Conservation (phyloP, 1,284 basidiomycete genomes). For the Austropuccinia psidii region DNA sequence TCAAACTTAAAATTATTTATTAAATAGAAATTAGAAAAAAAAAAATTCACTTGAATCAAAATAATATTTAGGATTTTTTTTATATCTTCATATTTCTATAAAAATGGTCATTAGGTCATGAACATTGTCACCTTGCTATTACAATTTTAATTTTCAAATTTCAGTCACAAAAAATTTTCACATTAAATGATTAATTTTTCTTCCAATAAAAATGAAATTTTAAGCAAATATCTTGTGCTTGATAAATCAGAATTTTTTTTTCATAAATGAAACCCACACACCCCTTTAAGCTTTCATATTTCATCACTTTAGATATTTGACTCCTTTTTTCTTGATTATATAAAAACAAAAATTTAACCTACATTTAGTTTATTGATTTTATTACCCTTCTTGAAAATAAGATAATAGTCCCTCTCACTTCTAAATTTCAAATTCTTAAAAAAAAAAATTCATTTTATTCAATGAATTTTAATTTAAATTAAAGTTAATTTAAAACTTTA, state of each 20-base stretch:
- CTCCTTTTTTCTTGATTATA: background rate
- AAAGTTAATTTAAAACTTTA: too few species aligned
- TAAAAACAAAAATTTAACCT: background rate
- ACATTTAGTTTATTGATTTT: background rate
- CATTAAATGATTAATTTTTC: background rate
- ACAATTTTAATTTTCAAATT: background rate
- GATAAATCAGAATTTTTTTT: background rate
- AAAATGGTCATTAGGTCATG: background rate
- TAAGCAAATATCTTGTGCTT: background rate
- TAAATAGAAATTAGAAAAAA: too few species aligned
- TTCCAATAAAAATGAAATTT: background rate
- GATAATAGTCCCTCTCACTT: background rate
- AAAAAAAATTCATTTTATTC: too few species aligned
- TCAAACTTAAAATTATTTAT: background rate
- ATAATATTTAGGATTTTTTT: background rate
- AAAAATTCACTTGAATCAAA: background rate
- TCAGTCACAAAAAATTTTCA: conserved; percentile 6
- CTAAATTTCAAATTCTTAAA: background rate
- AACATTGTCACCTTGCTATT: conserved; percentile 1
- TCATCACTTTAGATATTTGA: background rate
- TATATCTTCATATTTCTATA: background rate
- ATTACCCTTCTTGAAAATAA: background rate
- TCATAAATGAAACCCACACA: conserved; percentile 19
- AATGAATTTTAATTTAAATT: too few species aligned
- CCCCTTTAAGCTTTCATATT: background rate